These are phyloP conservation scores for Talaromyces trachyspermus DNA, from an alignment of 495 filamentous ascomycete genomes.

Conservation along the genomic window DNA sequence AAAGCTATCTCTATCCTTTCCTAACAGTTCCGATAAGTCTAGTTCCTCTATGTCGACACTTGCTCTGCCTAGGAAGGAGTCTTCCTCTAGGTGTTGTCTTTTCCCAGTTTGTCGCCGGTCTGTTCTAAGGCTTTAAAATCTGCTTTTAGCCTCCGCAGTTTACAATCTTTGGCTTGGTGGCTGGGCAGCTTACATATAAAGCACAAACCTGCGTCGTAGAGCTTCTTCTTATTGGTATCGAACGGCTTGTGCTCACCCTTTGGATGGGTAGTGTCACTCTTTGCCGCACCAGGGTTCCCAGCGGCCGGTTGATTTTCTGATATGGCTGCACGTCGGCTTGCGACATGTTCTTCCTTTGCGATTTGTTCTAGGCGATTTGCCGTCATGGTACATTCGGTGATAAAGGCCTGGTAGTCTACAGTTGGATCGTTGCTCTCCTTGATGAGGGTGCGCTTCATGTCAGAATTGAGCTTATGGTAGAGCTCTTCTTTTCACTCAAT, in stretches of 20 bases:
- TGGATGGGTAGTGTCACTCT: too few relatives aligned
- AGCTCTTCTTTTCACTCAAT: slow-evolving; percentile 5
- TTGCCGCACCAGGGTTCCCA: too few relatives aligned
- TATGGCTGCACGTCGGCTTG: background rate
- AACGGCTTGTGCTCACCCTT: too few relatives aligned
- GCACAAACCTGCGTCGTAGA: too few relatives aligned
- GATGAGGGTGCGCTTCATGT: background rate
- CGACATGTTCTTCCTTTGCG: background rate
- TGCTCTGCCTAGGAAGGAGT: slow-evolving; percentile 3
- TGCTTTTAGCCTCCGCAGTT: background rate
- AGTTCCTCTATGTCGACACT: background rate
- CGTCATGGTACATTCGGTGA: too few relatives aligned
- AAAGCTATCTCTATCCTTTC: slow-evolving; percentile 8
- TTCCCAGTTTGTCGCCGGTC: background rate
- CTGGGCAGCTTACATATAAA: too few relatives aligned
- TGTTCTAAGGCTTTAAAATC: background rate
- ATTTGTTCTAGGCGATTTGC: too few relatives aligned
- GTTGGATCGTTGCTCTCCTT: background rate
- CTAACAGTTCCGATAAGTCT: slow-evolving; percentile 1
- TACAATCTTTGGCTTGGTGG: too few relatives aligned
- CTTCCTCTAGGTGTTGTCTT: slow-evolving; percentile 5
- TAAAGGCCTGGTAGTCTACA: too few relatives aligned
- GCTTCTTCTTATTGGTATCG: too few relatives aligned
- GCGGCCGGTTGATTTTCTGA: background rate
- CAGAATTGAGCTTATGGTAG: background rate